Conservation (phyloP, 1,284 basidiomycete species). For the Sanghuangporus baumii region DNA sequence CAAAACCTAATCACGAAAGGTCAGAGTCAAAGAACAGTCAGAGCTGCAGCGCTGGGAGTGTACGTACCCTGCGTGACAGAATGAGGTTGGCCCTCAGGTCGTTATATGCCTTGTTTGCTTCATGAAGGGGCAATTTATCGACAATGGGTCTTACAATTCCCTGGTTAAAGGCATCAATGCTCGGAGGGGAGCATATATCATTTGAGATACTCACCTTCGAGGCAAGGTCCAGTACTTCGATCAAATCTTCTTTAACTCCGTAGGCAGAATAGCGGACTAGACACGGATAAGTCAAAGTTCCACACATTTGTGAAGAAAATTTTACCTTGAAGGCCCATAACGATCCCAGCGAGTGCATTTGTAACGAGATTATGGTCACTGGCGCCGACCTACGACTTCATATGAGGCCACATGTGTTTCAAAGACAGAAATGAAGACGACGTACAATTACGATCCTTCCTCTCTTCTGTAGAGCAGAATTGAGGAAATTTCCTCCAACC, state of each 20-base stretch:
- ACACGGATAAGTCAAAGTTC: neutral
- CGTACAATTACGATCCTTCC: conserved; percentile 6
- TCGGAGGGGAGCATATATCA: neutral
- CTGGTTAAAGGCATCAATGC: neutral
- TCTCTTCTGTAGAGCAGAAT: neutral
- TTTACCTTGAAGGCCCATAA: neutral
- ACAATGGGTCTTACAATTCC: neutral
- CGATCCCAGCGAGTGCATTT: neutral
- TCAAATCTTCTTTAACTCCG: neutral
- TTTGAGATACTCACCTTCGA: neutral
- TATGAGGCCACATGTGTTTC: neutral
- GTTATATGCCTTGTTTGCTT: conserved; percentile 8
- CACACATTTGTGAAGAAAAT: neutral
- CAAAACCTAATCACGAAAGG: neutral
- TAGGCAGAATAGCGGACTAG: conserved; percentile 2
- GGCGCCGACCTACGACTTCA: neutral
- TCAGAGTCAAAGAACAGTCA: neutral
- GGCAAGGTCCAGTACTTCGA: conserved; percentile 3
- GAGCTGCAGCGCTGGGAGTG: neutral
- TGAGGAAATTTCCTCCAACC: neutral
- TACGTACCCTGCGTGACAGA: neutral
- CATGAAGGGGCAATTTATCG: neutral
- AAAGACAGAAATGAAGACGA: neutral
- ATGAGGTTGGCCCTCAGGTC: neutral
- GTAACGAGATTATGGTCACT: conserved; percentile 2